Evolutionary conservation across 2,329 filamentous ascomycete species (phyloP).

Genomic region (Aspergillus tamarii): DNA sequence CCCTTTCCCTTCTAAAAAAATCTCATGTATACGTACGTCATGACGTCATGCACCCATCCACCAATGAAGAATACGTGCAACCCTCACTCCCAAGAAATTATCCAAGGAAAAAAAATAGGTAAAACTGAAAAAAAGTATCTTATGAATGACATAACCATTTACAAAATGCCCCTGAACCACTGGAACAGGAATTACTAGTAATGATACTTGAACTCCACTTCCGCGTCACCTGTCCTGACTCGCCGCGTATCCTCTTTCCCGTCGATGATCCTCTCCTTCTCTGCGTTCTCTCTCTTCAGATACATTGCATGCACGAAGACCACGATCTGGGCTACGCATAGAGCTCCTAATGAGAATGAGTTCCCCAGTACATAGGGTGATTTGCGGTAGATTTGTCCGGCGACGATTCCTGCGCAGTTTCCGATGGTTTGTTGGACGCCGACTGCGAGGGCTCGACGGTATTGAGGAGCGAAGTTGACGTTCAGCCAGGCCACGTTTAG

Average conservation of each 20-base stretch:
- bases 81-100: neutral
- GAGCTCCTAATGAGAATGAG: constrained; percentile 40
- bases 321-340: constrained; percentile 40
- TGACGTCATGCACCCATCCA: neutral
- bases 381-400: constrained; percentile 50
- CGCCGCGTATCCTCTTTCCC: constrained; percentile 51
- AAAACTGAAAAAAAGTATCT: neutral
- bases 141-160: neutral
- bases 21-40: neutral
- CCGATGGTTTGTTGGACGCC: constrained; percentile 53
- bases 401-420: constrained; percentile 53
- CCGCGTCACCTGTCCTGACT: constrained; percentile 52
- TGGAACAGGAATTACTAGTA: constrained; percentile 21
- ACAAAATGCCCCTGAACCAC: neutral
- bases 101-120: neutral
- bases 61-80: neutral
- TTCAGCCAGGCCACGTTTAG: constrained; percentile 53
- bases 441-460: constrained; percentile 52
- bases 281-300: constrained; percentile 44
- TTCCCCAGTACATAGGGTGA: constrained; percentile 43
- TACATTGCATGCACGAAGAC: constrained; percentile 49
- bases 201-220: constrained; percentile 54
- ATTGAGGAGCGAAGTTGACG: constrained; percentile 53
- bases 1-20: neutral
- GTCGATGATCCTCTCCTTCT: constrained; percentile 43